Conservation (phyloP, 768 basidiomycete species). For the Royoungia palumana region DNA sequence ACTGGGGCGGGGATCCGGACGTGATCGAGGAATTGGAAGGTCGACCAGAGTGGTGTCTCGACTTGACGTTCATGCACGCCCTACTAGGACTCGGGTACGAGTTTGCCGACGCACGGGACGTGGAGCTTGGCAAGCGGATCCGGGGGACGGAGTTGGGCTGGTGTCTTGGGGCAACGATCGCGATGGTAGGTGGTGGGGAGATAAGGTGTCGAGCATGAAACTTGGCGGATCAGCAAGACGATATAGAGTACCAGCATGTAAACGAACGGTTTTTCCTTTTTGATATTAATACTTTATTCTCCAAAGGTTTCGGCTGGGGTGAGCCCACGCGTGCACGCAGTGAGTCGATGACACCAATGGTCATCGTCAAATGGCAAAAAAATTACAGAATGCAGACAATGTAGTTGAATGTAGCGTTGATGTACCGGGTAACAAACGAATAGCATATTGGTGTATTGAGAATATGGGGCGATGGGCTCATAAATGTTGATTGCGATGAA, state of each 20-base stretch:
- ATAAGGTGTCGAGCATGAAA: conserved; percentile 49
- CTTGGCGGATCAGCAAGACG: not conserved
- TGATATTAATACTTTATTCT: too few species aligned
- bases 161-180: conserved; percentile 83
- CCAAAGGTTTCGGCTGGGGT: too few species aligned
- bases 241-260: not conserved
- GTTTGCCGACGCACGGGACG: conserved; percentile 63
- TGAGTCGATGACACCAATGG: too few species aligned
- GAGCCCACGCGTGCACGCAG: too few species aligned
- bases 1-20: conserved; percentile 42
- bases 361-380: too few species aligned
- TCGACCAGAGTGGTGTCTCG: conserved; percentile 93
- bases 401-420: too few species aligned
- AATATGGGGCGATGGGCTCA: too few species aligned
- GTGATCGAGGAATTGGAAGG: conserved; percentile 69
- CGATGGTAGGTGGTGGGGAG: conserved; percentile 62
- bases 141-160: conserved; percentile 90
- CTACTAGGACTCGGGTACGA: conserved; percentile 89
- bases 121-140: conserved; percentile 83
- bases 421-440: too few species aligned
- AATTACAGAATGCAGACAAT: too few species aligned
- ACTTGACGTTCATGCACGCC: conserved; percentile 93
- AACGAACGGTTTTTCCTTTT: not conserved
- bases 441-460: too few species aligned
- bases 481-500: too few species aligned